Evolutionary conservation across 192 early-diverging fungal species (phyloP), one percentile per base, ranked within the genome.

Genomic region (Podila epicladia): DNA sequence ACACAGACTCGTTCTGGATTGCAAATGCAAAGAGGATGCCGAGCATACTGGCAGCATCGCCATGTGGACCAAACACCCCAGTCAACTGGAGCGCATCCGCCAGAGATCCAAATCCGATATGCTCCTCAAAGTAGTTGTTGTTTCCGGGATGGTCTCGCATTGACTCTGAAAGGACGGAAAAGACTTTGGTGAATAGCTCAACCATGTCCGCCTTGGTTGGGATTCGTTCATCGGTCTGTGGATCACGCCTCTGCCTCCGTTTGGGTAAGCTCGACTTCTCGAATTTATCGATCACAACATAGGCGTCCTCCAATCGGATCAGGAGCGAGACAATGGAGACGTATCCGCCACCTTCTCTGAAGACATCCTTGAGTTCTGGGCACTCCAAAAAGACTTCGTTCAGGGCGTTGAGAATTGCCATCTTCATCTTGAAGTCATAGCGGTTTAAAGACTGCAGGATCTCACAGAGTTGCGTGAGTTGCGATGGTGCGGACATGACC

Each of bases 21-120:
- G 87, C 85, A 67, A 91, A 89, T 9, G 84, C 87, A 62, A 92
- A 83, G 4, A 91, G 64, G 17, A 89, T 87, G 11, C 91, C 91
- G 62, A 92, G 84, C 59, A 90, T 68, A 19, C 85, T 71, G 19
- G 82, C 69, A 0, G 85, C 64, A 26, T 76, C 71, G 22, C 80
- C 75, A 7, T 73, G 51, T 20, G 74, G 57, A 19, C 72, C 71
- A 31, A 92, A 75, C 7, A 91, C 82, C 19, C 82, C 84, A 5
- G 89, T 92, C 65, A 92, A 60, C 20, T 64, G 66, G 3, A 91
- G 80, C 1, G 89, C 90, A 68, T 92, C 85, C 28, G 91, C 90
- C 11, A 91, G 60, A 9, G 90, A 83, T 2, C 61, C 69, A 24
- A 85, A 88, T 0, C 89, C 89, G 50, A 92, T 87, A 22, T 89